Evolutionary conservation across 208 protist genomes (phyloP).

Genomic region (Trypanosoma lewisi): DNA sequence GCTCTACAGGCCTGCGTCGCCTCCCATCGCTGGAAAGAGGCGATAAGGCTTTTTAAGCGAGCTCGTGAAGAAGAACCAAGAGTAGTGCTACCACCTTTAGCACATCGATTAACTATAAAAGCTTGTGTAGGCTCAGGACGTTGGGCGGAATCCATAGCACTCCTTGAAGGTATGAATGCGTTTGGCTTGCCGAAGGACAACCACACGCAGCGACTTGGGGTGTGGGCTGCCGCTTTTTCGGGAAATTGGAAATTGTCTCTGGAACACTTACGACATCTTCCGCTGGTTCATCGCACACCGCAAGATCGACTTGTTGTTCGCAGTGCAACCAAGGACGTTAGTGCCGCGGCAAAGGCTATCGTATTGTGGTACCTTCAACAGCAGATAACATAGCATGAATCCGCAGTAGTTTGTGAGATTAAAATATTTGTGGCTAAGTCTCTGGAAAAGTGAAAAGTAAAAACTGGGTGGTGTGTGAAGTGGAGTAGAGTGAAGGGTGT

Average conservation of each 20-base stretch:
- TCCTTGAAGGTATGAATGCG: constrained; percentile 57
- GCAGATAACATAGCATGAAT: constrained; percentile 2
- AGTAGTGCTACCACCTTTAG: constrained; percentile 69
- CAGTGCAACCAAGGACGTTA: constrained; percentile 40
- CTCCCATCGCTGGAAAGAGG: constrained; percentile 49
- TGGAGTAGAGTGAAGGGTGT: neutral
- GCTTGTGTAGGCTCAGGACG: constrained; percentile 48
- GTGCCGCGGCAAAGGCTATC: constrained; percentile 53
- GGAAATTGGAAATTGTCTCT: constrained; percentile 75
- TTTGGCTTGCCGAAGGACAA: constrained; percentile 75
- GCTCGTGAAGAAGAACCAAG: constrained; percentile 56
- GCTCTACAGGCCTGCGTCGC: constrained; percentile 64
- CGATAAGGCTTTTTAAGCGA: constrained; percentile 35
- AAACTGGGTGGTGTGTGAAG: neutral
- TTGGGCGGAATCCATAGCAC: constrained; percentile 43
- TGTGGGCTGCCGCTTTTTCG: constrained; percentile 69
- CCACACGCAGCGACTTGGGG: constrained; percentile 58
- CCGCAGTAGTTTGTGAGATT: neutral
- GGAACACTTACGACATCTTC: constrained; percentile 45
- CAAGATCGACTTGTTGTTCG: constrained; percentile 76
- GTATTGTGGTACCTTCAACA: constrained; percentile 62
- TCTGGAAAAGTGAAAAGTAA: neutral
- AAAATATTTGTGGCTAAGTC: neutral
- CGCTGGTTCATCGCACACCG: constrained; percentile 39
- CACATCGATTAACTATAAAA: constrained; percentile 68